These are phyloP conservation scores for Leishmania arabica DNA, from an alignment of 208 protist species.

Conservation along the genomic window DNA sequence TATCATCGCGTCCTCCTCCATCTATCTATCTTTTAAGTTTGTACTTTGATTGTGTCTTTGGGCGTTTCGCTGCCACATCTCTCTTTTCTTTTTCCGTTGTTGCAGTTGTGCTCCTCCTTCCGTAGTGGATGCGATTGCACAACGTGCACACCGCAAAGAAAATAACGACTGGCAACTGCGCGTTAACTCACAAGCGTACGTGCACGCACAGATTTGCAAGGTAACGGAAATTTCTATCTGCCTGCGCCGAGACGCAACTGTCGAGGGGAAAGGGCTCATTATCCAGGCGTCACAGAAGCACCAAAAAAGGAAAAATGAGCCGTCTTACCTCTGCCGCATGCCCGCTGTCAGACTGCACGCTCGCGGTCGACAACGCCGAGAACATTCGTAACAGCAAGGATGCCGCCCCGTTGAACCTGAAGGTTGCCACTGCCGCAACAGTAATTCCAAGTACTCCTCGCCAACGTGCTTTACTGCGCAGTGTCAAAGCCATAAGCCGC, in stretches of 20 bases:
- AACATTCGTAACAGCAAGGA: conserved; percentile 59
- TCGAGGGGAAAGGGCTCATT: not conserved
- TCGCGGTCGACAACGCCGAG: conserved; percentile 69
- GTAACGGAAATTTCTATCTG: not conserved
- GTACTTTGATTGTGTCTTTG: not conserved
- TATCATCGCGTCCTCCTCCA: not conserved
- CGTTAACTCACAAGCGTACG: too few relatives aligned
- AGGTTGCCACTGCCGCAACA: not conserved
- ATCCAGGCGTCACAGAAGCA: not conserved
- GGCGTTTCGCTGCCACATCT: not conserved
- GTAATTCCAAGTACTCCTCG: conserved; percentile 11
- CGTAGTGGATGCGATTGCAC: not conserved
- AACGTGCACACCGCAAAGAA: not conserved
- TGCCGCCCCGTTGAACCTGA: conserved; percentile 10
- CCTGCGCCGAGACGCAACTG: not conserved
- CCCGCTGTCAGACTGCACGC: conserved; percentile 79
- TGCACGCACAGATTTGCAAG: not conserved
- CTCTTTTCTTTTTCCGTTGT: not conserved
- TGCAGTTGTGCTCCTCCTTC: not conserved
- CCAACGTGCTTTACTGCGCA: conserved; percentile 12
- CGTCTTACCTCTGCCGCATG: conserved; percentile 9
- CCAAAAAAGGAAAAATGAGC: conserved; percentile 18
- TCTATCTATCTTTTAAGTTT: too few relatives aligned
- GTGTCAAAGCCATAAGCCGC: not conserved
- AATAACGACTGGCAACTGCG: not conserved